Conservation (phyloP, 2,329 filamentous ascomycete genomes). For the Fusarium keratoplasticum region DNA sequence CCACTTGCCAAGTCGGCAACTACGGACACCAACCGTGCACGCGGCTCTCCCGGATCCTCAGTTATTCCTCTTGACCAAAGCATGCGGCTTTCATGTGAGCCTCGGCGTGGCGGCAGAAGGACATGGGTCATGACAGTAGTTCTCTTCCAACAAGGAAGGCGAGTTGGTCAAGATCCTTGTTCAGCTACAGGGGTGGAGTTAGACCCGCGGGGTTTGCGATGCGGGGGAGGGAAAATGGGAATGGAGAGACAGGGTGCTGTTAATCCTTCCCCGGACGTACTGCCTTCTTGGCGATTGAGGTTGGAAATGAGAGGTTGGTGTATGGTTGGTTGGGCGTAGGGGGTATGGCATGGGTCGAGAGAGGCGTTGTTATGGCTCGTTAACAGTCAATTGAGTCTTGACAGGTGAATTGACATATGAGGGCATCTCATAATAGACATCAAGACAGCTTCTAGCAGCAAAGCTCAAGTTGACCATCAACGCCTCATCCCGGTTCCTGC, state of each 20-base stretch:
- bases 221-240: constrained; percentile 38
- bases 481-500: constrained; percentile 26
- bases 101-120: constrained; percentile 39
- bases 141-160: constrained; percentile 37
- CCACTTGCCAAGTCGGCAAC: constrained; percentile 33
- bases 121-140: constrained; percentile 8
- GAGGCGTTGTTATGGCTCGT: background rate
- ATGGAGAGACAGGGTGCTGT: constrained; percentile 8
- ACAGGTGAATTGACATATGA: background rate
- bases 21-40: constrained; percentile 18
- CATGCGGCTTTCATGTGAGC: constrained; percentile 30
- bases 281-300: background rate
- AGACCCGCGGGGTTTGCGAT: constrained; percentile 23
- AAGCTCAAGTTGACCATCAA: background rate
- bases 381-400: background rate
- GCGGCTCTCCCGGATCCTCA: background rate
- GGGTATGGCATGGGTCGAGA: background rate
- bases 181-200: constrained; percentile 3
- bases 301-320: constrained; percentile 8
- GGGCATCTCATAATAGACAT: background rate
- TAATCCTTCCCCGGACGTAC: constrained; percentile 28
- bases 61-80: background rate
- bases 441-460: background rate
- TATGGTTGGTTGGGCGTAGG: background rate
- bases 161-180: constrained; percentile 25